phyloP scores from a whole-genome alignment of 208 protist genomes.

The Acanthamoeba culbertsoni region DNA sequence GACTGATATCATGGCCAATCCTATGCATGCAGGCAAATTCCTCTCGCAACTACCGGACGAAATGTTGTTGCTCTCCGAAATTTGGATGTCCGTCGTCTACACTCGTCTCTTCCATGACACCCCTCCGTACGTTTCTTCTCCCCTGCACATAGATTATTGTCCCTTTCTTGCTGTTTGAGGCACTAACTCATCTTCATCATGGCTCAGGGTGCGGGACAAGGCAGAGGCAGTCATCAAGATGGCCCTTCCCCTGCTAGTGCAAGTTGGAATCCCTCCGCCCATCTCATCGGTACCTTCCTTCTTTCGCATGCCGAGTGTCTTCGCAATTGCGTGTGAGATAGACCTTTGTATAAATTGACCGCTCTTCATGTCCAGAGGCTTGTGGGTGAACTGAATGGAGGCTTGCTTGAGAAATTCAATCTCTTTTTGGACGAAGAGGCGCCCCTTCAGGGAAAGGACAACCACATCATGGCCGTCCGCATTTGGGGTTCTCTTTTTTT shows the following conservation, averaged over 20 bases:
- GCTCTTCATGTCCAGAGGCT: background rate
- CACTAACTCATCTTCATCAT: background rate
- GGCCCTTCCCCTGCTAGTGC: background rate
- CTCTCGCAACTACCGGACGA: background rate
- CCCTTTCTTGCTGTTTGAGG: background rate
- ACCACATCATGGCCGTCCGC: background rate
- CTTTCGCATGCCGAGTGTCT: too few species aligned
- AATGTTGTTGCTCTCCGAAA: background rate
- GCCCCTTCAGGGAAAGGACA: background rate
- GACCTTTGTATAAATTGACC: background rate
- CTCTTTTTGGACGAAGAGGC: background rate
- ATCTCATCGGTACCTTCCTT: background rate
- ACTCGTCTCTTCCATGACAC: background rate
- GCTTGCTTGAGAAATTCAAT: background rate
- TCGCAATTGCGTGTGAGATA: background rate
- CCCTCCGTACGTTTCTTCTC: background rate
- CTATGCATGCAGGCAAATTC: conserved; percentile 11
- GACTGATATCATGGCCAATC: too few species aligned
- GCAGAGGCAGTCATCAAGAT: background rate
- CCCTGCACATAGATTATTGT: background rate
- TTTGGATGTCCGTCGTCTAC: background rate
- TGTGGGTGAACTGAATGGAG: background rate
- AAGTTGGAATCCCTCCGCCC: background rate
- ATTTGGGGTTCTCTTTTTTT: background rate
- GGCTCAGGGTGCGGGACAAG: background rate